phyloP scores from a whole-genome alignment of 345 rosid species.

The Ceriops tagal region DNA sequence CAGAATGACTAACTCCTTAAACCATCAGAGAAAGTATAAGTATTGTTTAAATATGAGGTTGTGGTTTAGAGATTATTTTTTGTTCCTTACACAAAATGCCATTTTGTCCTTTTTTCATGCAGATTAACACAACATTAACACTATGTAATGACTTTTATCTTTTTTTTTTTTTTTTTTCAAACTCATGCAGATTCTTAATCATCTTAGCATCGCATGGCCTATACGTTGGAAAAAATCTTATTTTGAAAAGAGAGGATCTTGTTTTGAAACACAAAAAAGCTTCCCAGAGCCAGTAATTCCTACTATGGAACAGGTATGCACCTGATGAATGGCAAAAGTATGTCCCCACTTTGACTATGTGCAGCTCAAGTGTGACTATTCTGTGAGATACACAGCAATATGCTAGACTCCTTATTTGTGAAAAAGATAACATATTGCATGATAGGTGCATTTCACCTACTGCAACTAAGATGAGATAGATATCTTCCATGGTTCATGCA shows the following conservation, averaged over 20 bases:
- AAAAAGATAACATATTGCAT: not conserved
- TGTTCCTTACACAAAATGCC: too few relatives aligned
- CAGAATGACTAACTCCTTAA: too few relatives aligned
- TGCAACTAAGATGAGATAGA: too few relatives aligned
- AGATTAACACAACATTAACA: not conserved
- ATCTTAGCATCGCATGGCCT: constrained; percentile 84
- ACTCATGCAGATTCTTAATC: constrained; percentile 69
- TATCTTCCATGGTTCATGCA: too few relatives aligned
- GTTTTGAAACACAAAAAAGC: constrained; percentile 37
- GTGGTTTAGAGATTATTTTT: too few relatives aligned
- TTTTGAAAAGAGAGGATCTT: constrained; percentile 31
- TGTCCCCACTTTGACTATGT: not conserved
- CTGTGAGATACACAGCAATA: not conserved
- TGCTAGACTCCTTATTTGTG: not conserved
- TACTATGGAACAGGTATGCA: constrained; percentile 57
- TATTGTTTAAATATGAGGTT: too few relatives aligned
- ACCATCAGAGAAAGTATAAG: too few relatives aligned
- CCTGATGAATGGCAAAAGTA: not conserved
- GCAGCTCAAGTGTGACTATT: not conserved
- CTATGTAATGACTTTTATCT: not conserved
- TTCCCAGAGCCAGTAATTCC: constrained; percentile 58
- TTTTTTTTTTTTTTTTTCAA: not conserved
- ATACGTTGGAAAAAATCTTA: constrained; percentile 65
- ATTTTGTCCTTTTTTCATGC: not conserved
- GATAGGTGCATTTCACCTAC: not conserved